Evolutionary conservation across 352 stramenopile species (phyloP).

Genomic region (Phytophthora brassicae): DNA sequence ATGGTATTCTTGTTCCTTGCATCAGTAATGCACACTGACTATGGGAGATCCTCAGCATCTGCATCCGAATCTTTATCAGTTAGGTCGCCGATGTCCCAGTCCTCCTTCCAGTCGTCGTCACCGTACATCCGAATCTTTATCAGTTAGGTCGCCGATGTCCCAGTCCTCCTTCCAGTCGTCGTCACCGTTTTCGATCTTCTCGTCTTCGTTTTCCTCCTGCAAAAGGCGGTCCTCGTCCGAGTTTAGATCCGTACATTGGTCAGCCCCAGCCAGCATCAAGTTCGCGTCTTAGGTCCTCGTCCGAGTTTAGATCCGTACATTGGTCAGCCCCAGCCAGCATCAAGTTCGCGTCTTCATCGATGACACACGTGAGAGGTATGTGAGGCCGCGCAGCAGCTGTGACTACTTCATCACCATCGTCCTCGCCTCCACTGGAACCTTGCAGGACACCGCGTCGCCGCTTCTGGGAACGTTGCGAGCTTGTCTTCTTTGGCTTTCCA

Average conservation of each 20-base stretch:
- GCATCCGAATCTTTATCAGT: not conserved
- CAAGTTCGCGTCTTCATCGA: conserved; percentile 1
- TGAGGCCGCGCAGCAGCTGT: not conserved
- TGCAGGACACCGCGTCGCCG: not conserved
- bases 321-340: not conserved
- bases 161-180: not conserved
- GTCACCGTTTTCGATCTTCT: not conserved
- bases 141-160: conserved; percentile 2
- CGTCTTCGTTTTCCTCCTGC: not conserved
- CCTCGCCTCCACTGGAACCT: not conserved
- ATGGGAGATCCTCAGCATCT: not conserved
- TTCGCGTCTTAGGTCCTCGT: conserved; percentile 6
- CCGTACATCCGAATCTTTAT: not conserved
- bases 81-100: conserved; percentile 3
- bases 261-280: too few species aligned
- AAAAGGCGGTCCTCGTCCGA: conserved; percentile 1
- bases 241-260: too few species aligned
- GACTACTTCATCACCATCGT: not conserved
- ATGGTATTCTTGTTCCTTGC: not conserved
- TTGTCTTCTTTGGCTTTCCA: too few species aligned
- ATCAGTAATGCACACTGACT: not conserved
- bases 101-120: not conserved
- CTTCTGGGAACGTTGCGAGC: too few species aligned
- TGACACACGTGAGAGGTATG: not conserved
- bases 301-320: conserved; percentile 1